Conservation (phyloP, 352 stramenopile species). For the Bremia lactucae region DNA sequence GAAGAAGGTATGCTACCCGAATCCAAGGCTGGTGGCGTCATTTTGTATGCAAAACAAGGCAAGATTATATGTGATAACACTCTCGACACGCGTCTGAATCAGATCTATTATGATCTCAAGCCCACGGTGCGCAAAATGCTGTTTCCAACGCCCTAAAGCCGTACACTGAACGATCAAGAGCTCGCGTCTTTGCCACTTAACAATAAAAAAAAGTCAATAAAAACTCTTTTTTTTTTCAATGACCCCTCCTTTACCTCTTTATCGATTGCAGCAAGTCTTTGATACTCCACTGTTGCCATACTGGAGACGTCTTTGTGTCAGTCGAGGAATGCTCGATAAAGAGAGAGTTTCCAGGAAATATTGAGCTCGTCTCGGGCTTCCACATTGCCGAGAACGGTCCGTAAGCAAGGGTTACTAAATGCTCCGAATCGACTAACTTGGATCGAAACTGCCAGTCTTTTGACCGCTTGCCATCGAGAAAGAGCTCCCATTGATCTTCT, state of each 20-base stretch:
- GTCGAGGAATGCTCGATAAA: background rate
- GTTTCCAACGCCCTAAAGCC: conserved; percentile 48
- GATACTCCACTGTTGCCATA: conserved; percentile 16
- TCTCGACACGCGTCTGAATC: conserved; percentile 83
- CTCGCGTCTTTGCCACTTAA: too few species aligned
- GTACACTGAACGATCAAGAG: too few species aligned
- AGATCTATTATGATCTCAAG: conserved; percentile 80
- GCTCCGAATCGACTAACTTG: conserved; percentile 17
- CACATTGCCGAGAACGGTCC: conserved; percentile 35
- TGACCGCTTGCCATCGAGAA: conserved; percentile 28
- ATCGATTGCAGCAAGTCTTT: conserved; percentile 10
- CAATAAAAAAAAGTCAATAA: background rate
- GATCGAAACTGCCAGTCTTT: conserved; percentile 36
- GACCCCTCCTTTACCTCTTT: too few species aligned
- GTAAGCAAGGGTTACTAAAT: conserved; percentile 39
- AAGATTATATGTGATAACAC: conserved; percentile 98
- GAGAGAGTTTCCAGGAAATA: conserved; percentile 14
- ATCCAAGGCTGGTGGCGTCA: conserved; percentile 68
- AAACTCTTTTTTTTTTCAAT: too few species aligned
- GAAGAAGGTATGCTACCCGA: conserved; percentile 77
- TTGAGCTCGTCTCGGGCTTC: conserved; percentile 31
- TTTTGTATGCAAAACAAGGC: conserved; percentile 84
- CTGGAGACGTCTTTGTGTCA: background rate
- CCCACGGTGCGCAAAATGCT: conserved; percentile 68
- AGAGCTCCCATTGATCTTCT: conserved; percentile 24